Conservation (phyloP, 345 rosid genomes). For the Gossypium thurberi region DNA sequence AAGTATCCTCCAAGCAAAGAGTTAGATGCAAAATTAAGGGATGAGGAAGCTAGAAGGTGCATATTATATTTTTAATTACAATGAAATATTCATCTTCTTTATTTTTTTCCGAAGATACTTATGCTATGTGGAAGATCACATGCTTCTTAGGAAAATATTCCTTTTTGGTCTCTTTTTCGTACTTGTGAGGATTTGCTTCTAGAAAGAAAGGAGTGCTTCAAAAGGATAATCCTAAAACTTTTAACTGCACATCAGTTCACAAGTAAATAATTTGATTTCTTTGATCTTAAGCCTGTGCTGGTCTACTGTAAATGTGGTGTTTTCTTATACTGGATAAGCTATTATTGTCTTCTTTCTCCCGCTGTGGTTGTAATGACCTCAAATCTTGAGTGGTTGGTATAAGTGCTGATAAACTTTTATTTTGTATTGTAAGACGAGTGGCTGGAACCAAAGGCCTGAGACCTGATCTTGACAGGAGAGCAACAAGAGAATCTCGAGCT, state of each 20-base stretch:
- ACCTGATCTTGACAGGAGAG: constrained; percentile 62
- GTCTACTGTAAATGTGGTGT: background rate
- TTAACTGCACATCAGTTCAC: background rate
- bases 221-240: background rate
- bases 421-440: constrained; percentile 47
- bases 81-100: background rate
- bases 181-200: too few relatives aligned
- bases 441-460: constrained; percentile 66
- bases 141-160: too few relatives aligned
- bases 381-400: background rate
- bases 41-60: constrained; percentile 91
- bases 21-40: constrained; percentile 89
- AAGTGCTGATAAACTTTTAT: background rate
- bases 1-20: constrained; percentile 98
- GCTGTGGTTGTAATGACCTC: background rate
- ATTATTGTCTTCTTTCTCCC: background rate
- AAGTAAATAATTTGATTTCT: background rate
- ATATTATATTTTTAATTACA: constrained; percentile 7
- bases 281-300: background rate
- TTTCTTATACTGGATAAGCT: background rate
- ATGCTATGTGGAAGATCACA: too few relatives aligned
- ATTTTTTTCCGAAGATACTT: too few relatives aligned
- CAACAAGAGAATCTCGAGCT: constrained; percentile 81
- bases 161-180: too few relatives aligned
- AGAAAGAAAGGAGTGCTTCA: too few relatives aligned